A percentile compares a stretch with the other conserved stretches of the same genome.
Evolutionary conservation across 345 rosid species (phyloP).

Genomic region (Mangifera indica): DNA sequence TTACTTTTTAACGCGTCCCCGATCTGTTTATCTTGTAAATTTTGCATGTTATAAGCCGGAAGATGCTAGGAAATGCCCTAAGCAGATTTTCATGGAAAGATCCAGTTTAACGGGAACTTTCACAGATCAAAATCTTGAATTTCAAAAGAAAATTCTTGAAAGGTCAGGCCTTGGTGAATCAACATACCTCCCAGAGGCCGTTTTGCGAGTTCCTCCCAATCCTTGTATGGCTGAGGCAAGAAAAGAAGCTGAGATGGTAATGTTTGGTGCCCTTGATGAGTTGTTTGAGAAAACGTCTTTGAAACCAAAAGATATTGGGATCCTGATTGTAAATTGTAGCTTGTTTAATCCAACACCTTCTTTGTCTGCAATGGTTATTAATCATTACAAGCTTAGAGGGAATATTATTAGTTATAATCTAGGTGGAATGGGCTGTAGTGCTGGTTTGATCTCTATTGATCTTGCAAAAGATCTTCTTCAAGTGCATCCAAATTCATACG

Average conservation of each 20-base stretch:
- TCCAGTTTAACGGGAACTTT: slow-evolving; percentile 33
- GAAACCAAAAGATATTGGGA: slow-evolving; percentile 48
- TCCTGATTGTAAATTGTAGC: slow-evolving; percentile 50
- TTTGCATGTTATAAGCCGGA: slow-evolving; percentile 47
- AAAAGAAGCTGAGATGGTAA: slow-evolving; percentile 50
- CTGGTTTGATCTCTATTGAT: slow-evolving; percentile 58
- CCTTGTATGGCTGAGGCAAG: slow-evolving; percentile 48
- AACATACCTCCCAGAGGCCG: slow-evolving; percentile 46
- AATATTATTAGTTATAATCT: slow-evolving; percentile 51
- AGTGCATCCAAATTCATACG: slow-evolving; percentile 48
- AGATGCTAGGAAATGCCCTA: slow-evolving; percentile 35
- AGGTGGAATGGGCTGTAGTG: slow-evolving; percentile 70
- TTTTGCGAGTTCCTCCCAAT: slow-evolving; percentile 42
- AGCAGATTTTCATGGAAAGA: slow-evolving; percentile 41
- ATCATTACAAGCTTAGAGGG: slow-evolving; percentile 49
- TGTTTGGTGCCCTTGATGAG: slow-evolving; percentile 53
- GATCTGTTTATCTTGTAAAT: slow-evolving; percentile 44
- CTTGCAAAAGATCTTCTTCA: slow-evolving; percentile 51
- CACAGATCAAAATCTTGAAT: slow-evolving; percentile 39
- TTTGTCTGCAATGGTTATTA: slow-evolving; percentile 48
- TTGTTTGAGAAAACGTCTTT: slow-evolving; percentile 41
- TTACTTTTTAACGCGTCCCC: slow-evolving; percentile 45
- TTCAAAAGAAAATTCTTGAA: slow-evolving; percentile 48
- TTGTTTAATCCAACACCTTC: slow-evolving; percentile 58
- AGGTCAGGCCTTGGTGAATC: slow-evolving; percentile 57